phyloP scores from a whole-genome alignment of 176 grass and related monocot genomes.

The Typha latifolia region DNA sequence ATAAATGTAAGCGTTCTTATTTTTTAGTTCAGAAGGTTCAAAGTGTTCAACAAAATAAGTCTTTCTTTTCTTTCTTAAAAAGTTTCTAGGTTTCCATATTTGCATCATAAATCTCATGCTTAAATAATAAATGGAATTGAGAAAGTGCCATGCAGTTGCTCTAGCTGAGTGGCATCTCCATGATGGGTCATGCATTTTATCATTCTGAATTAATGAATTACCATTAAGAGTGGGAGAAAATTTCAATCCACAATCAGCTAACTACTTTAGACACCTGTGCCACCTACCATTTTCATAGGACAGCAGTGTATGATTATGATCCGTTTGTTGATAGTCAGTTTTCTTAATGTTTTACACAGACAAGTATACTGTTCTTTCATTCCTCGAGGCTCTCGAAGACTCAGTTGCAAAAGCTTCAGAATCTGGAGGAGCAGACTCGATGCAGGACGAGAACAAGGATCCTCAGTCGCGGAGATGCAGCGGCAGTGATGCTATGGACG shows the following conservation, averaged over 20 bases:
- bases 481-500: slow-evolving; percentile 68
- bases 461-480: slow-evolving; percentile 20
- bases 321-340: neutral
- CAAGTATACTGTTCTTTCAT: slow-evolving; percentile 76
- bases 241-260: no score
- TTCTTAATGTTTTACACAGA: slow-evolving; percentile 50
- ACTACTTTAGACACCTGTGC: no score
- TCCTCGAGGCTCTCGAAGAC: slow-evolving; percentile 92
- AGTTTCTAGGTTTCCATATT: neutral
- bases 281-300: no score
- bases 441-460: slow-evolving; percentile 6
- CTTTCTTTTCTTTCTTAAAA: neutral
- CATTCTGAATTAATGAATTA: no score
- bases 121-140: no score
- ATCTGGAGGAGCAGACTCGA: slow-evolving; percentile 8
- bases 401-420: slow-evolving; percentile 35
- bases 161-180: no score
- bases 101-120: no score
- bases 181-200: no score
- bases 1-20: slow-evolving; percentile 58
- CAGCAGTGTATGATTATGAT: no score
- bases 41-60: neutral
- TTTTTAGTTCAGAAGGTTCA: neutral
- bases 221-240: no score
- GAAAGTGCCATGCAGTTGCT: no score